Conservation (phyloP, 768 basidiomycete genomes). For the Amanita muscaria region DNA sequence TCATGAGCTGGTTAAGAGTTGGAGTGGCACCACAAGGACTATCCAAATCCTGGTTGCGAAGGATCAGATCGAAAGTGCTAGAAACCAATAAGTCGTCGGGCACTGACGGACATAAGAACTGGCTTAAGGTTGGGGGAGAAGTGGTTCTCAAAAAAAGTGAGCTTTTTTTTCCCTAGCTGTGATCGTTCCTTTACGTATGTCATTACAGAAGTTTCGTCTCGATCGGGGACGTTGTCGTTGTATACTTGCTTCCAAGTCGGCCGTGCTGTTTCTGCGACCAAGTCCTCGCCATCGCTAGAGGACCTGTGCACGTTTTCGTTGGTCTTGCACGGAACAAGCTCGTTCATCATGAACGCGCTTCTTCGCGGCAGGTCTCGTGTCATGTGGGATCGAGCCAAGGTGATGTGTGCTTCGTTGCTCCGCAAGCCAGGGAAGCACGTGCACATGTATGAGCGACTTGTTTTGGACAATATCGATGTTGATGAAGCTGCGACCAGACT, state of each 20-base stretch:
- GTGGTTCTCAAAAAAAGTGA: conserved; percentile 1
- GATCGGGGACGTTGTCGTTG: conserved; percentile 23
- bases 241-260: conserved; percentile 46
- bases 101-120: conserved; percentile 3
- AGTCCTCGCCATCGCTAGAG: conserved; percentile 30
- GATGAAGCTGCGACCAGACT: conserved; percentile 44
- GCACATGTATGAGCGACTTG: conserved; percentile 40
- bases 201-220: too few relatives aligned
- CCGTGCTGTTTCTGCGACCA: conserved; percentile 35
- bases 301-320: conserved; percentile 54
- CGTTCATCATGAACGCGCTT: conserved; percentile 26
- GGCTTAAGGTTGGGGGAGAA: conserved; percentile 7
- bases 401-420: not conserved
- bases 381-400: conserved; percentile 15
- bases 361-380: conserved; percentile 32
- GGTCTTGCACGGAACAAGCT: conserved; percentile 29
- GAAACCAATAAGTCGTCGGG: not conserved
- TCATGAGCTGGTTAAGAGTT: conserved; percentile 29
- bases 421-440: conserved; percentile 8
- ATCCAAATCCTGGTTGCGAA: conserved; percentile 3
- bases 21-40: not conserved
- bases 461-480: conserved; percentile 41
- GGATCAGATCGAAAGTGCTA: conserved; percentile 12
- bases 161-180: too few relatives aligned
- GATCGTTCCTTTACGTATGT: conserved; percentile 3